Evolutionary conservation across 2,329 filamentous ascomycete species (phyloP).

Genomic region (Chaetomium globosum): DNA sequence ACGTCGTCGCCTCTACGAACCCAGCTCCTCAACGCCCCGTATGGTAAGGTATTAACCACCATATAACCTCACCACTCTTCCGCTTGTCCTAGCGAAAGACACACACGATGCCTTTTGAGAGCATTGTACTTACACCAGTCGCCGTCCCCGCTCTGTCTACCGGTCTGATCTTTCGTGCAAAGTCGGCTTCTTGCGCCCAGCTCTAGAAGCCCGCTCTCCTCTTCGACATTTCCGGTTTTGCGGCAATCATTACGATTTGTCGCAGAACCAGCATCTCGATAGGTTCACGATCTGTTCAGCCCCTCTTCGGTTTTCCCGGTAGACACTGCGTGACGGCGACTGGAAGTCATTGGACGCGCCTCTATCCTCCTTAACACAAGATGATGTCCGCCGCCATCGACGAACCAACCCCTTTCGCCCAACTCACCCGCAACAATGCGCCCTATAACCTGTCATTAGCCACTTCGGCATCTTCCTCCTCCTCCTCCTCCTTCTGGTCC

Average conservation of each 20-base stretch:
- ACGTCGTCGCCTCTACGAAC: slow-evolving; percentile 18
- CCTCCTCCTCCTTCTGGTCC: slow-evolving; percentile 77
- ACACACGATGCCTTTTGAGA: slow-evolving; percentile 60
- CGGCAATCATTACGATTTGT: slow-evolving; percentile 47
- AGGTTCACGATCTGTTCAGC: slow-evolving; percentile 45
- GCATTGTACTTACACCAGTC: slow-evolving; percentile 59
- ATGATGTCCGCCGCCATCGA: slow-evolving; percentile 60
- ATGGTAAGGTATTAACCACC: slow-evolving; percentile 42
- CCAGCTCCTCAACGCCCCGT: slow-evolving; percentile 26
- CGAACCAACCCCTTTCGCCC: slow-evolving; percentile 57
- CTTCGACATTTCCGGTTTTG: slow-evolving; percentile 50
- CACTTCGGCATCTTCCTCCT: slow-evolving; percentile 74
- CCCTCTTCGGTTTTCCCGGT: slow-evolving; percentile 41
- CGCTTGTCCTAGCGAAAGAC: slow-evolving; percentile 44
- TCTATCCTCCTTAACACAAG: slow-evolving; percentile 48
- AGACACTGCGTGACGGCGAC: slow-evolving; percentile 43
- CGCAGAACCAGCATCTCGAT: slow-evolving; percentile 49
- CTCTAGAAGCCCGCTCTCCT: slow-evolving; percentile 50
- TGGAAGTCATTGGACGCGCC: slow-evolving; percentile 40
- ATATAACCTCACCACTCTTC: slow-evolving; percentile 40
- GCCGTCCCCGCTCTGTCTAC: slow-evolving; percentile 63
- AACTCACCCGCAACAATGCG: slow-evolving; percentile 54
- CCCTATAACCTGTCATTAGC: slow-evolving; percentile 72
- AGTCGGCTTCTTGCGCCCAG: slow-evolving; percentile 48
- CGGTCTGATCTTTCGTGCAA: slow-evolving; percentile 61